Percentiles rank a stretch among this genome's conserved stretches.
phyloP scores from a whole-genome alignment of 2,329 filamentous ascomycete species.

The Penicillium sp. region DNA sequence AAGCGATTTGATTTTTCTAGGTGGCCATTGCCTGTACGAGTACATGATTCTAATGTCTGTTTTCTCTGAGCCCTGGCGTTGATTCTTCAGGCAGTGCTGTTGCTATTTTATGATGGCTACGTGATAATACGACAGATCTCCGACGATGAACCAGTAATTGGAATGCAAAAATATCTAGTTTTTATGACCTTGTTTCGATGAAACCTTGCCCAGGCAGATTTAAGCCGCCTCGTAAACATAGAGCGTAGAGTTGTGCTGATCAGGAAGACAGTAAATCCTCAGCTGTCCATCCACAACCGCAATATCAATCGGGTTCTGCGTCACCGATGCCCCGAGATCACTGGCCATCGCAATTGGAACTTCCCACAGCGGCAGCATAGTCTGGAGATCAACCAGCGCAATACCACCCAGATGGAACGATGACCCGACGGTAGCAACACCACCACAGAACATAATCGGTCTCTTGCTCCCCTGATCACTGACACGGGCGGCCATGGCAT shows the following conservation, averaged over 20 bases:
- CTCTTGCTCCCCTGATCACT: conserved; percentile 19
- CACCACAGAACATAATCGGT: conserved; percentile 57
- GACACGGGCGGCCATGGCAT: conserved; percentile 15
- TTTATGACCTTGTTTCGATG: too few species aligned
- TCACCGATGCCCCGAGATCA: conserved; percentile 49
- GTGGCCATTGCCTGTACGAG: conserved; percentile 13
- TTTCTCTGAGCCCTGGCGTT: not conserved
- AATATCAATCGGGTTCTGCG: conserved; percentile 58
- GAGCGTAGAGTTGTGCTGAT: conserved; percentile 55
- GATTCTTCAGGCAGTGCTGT: not conserved
- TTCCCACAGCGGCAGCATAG: conserved; percentile 55
- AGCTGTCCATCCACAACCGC: conserved; percentile 53
- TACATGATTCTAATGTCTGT: conserved; percentile 11
- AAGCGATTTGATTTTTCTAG: not conserved
- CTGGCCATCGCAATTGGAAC: conserved; percentile 54
- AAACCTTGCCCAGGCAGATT: not conserved
- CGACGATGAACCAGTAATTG: not conserved
- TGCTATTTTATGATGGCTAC: not conserved
- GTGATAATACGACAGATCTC: conserved; percentile 1
- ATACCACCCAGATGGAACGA: conserved; percentile 51
- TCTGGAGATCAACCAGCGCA: conserved; percentile 54
- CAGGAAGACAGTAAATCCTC: conserved; percentile 56
- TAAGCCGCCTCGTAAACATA: conserved; percentile 55
- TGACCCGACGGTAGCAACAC: conserved; percentile 49
- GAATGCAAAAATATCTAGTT: not conserved